phyloP scores from a whole-genome alignment of 2,329 filamentous ascomycete genomes.

The Neonectria magnoliae region DNA sequence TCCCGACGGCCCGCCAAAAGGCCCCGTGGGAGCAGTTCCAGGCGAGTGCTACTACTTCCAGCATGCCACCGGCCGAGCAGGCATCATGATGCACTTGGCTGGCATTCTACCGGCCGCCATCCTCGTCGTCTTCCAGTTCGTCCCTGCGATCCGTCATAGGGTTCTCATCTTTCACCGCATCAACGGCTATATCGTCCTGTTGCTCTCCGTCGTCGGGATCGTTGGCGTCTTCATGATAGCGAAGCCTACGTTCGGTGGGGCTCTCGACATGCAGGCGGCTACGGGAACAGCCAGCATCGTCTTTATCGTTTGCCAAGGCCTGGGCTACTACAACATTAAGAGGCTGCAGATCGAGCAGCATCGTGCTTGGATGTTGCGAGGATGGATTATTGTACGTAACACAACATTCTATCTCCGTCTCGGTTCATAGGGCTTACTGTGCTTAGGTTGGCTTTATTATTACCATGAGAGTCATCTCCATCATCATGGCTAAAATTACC shows the following conservation, averaged over 20 bases:
- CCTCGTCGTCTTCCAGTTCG: slow-evolving; percentile 59
- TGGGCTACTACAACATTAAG: slow-evolving; percentile 68
- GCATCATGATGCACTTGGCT: slow-evolving; percentile 58
- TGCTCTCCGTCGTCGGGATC: slow-evolving; percentile 58
- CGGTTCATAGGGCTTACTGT: background rate
- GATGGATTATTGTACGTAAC: slow-evolving; percentile 58
- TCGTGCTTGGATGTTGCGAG: slow-evolving; percentile 70
- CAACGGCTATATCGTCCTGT: slow-evolving; percentile 65
- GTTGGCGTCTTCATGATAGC: slow-evolving; percentile 64
- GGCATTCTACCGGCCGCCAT: slow-evolving; percentile 57
- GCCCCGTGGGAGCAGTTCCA: slow-evolving; percentile 35
- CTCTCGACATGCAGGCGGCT: slow-evolving; percentile 57
- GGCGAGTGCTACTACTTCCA: slow-evolving; percentile 56
- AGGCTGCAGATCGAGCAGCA: slow-evolving; percentile 70
- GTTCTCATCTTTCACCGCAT: slow-evolving; percentile 66
- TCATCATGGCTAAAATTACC: slow-evolving; percentile 53
- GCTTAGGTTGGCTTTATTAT: slow-evolving; percentile 60
- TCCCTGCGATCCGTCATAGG: slow-evolving; percentile 58
- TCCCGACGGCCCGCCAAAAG: slow-evolving; percentile 17
- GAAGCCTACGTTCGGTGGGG: slow-evolving; percentile 63
- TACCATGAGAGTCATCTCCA: slow-evolving; percentile 60
- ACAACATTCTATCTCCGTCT: background rate
- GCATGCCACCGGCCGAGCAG: slow-evolving; percentile 40
- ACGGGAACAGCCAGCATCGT: slow-evolving; percentile 56
- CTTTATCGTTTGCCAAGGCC: slow-evolving; percentile 53